Conservation (phyloP, 192 early-diverging fungal genomes). For the Umbelopsis sp. region DNA sequence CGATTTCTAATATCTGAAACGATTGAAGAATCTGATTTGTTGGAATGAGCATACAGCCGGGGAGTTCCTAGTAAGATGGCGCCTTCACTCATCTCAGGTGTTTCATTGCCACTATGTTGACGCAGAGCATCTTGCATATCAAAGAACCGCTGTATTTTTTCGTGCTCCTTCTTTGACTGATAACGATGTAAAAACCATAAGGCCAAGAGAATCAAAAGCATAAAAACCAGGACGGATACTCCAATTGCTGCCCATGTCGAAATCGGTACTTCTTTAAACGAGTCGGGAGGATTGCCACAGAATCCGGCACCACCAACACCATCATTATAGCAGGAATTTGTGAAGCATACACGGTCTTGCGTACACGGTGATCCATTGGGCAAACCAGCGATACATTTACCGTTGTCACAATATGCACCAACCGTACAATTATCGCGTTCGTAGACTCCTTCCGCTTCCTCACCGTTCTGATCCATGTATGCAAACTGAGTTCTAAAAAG, state of each 20-base stretch:
- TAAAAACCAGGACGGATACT: constrained; percentile 31
- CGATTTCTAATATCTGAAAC: constrained; percentile 14
- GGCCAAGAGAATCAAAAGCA: constrained; percentile 19
- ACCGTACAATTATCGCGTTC: constrained; percentile 42
- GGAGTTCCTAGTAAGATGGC: constrained; percentile 7
- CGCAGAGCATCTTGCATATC: constrained; percentile 18
- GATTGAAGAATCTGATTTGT: constrained; percentile 7
- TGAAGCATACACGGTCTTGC: constrained; percentile 39
- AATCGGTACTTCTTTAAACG: constrained; percentile 26
- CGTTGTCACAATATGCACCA: constrained; percentile 29
- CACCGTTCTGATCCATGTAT: not conserved
- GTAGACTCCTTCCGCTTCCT: constrained; percentile 9
- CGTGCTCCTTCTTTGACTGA: constrained; percentile 40
- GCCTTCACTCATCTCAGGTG: constrained; percentile 12
- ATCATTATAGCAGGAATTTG: constrained; percentile 29
- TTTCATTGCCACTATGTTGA: not conserved
- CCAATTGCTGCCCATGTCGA: constrained; percentile 38
- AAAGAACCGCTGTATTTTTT: constrained; percentile 38
- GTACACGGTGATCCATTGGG: constrained; percentile 18
- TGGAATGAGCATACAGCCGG: constrained; percentile 5
- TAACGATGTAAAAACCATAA: constrained; percentile 43
- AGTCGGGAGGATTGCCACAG: constrained; percentile 32
- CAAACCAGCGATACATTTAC: constrained; percentile 22
- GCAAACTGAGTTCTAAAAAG: constrained; percentile 5
- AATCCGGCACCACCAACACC: constrained; percentile 21